These are phyloP conservation scores for Phytophthora cajani DNA, from an alignment of 352 stramenopile genomes.

Conservation along the genomic window DNA sequence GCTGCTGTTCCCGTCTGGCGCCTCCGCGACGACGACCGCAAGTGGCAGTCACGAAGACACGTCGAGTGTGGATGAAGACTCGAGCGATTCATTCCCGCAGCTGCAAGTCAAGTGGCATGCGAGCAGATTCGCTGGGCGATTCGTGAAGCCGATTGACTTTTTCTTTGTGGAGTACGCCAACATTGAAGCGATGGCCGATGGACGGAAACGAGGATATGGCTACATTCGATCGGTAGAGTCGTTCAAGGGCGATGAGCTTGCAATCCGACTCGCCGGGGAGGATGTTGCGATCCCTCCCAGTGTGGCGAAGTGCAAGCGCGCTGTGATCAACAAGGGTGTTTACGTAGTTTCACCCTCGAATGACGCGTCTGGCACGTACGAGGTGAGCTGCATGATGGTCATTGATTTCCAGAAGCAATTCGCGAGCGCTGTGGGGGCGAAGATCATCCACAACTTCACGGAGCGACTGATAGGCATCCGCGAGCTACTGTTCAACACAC, in stretches of 20 bases:
- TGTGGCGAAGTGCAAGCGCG: slow-evolving; percentile 88
- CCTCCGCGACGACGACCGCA: slow-evolving; percentile 35
- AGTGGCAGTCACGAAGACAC: slow-evolving; percentile 49
- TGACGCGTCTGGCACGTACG: slow-evolving; percentile 55
- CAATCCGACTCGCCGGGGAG: slow-evolving; percentile 67
- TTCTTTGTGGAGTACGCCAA: slow-evolving; percentile 90
- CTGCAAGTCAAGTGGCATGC: slow-evolving; percentile 89
- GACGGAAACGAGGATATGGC: slow-evolving; percentile 70
- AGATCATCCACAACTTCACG: slow-evolving; percentile 84
- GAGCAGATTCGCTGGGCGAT: slow-evolving; percentile 79
- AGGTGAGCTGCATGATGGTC: slow-evolving; percentile 87
- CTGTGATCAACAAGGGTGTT: slow-evolving; percentile 83
- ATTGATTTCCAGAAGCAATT: slow-evolving; percentile 90
- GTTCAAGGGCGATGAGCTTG: slow-evolving; percentile 83
- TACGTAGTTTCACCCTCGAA: slow-evolving; percentile 64
- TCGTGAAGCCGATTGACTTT: slow-evolving; percentile 87
- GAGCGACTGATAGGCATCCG: slow-evolving; percentile 81
- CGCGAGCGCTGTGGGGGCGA: slow-evolving; percentile 53
- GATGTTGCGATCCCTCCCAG: slow-evolving; percentile 72
- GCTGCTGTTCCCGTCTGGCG: slow-evolving; percentile 30
- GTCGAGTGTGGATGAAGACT: slow-evolving; percentile 55
- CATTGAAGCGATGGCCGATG: slow-evolving; percentile 71
- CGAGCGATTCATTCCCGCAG: slow-evolving; percentile 58
- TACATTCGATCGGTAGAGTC: slow-evolving; percentile 85
- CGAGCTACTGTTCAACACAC: slow-evolving; percentile 85